Percentiles rank a stretch among this genome's conserved stretches.
Evolutionary conservation across 148 eudicot species (phyloP).

Genomic region (Camellia granthamiana): DNA sequence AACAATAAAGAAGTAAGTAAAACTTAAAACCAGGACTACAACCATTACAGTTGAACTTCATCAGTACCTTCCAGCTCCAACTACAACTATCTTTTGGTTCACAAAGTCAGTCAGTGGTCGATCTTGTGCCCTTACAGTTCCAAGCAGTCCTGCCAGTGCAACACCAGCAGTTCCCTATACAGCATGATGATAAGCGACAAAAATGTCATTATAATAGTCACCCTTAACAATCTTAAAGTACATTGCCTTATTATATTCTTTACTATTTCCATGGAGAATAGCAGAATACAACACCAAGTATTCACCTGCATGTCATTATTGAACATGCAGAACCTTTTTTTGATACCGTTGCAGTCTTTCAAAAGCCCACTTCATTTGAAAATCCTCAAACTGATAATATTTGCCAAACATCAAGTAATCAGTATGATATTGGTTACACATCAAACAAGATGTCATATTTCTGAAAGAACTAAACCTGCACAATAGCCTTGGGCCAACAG

Average conservation of each 20-base stretch:
- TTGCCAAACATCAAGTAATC: slow-evolving; percentile 10
- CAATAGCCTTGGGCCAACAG: slow-evolving; percentile 99
- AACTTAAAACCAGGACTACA: slow-evolving; percentile 11
- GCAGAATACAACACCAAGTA: slow-evolving; percentile 11
- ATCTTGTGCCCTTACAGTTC: slow-evolving; percentile 95
- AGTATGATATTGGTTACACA: slow-evolving; percentile 17
- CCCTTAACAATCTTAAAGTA: neutral
- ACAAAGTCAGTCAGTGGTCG: slow-evolving; percentile 80
- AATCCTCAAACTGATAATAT: slow-evolving; percentile 87
- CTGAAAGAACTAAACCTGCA: slow-evolving; percentile 63
- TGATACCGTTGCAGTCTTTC: slow-evolving; percentile 88
- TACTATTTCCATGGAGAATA: neutral
- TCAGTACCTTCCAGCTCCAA: slow-evolving; percentile 93
- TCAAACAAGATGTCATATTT: slow-evolving; percentile 2
- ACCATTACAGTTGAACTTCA: neutral
- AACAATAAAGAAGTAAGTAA: neutral
- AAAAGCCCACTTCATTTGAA: slow-evolving; percentile 99
- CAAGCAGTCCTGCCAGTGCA: slow-evolving; percentile 93
- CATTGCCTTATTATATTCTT: too few species aligned
- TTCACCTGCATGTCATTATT: slow-evolving; percentile 95
- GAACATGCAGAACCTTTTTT: slow-evolving; percentile 84
- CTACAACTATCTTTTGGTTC: slow-evolving; percentile 90
- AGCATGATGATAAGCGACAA: neutral
- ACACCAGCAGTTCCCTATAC: slow-evolving; percentile 97
- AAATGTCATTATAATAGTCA: neutral